Evolutionary conservation across 305 asterid species (phyloP), one percentile per base, ranked within the genome.

Genomic region (Rubia peregrina): DNA sequence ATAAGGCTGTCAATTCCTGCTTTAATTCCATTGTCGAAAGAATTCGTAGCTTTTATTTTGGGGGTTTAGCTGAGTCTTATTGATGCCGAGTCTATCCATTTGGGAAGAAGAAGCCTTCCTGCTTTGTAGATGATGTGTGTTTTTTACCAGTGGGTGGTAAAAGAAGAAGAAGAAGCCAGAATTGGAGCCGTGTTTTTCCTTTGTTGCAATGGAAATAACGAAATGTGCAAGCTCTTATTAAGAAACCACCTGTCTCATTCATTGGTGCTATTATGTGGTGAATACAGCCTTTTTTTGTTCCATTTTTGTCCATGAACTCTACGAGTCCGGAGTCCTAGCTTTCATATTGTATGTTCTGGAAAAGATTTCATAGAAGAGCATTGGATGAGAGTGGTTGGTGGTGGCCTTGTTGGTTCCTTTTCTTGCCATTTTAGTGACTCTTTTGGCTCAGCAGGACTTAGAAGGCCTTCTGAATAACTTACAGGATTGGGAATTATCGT

Each of bases 401-500:
- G 13, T 67, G 61, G 41, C 61, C 70, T 61, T 40, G 43, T 46
- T 68, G 61, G 55, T 73, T 55, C 55, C 11, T 5, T 79, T 6
- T 36, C 68, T 68, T 48, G 48, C 44, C 65, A 22, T 61, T 77
- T 62, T 71, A 42, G 71, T 67, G 53, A 74, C 64, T 56, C 65
- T 71, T 77, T 67, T 71, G 71, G 67, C 66, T 79, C 67, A 71
- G 67, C 86, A 92, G 97, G 92, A 86, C 36, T 79, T 84, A 26
- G 87, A 87, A 79, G 97, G 96, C 74, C 91, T 92, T 74, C 77
- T 93, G 81, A 85, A 76, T 77, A 93, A 90, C 81, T 82, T 93
- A 72, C 91, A 93, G 79, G 98, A 93, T 71, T 93, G 98, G 98
- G 97, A 93, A 78, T 75, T 89, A 69, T 81, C 96, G 10, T 79